Percentiles rank a stretch among this genome's conserved stretches.
These are phyloP conservation scores for Pichia sp. DNA, from an alignment of 1,139 yeast genomes.

Conservation along the genomic window DNA sequence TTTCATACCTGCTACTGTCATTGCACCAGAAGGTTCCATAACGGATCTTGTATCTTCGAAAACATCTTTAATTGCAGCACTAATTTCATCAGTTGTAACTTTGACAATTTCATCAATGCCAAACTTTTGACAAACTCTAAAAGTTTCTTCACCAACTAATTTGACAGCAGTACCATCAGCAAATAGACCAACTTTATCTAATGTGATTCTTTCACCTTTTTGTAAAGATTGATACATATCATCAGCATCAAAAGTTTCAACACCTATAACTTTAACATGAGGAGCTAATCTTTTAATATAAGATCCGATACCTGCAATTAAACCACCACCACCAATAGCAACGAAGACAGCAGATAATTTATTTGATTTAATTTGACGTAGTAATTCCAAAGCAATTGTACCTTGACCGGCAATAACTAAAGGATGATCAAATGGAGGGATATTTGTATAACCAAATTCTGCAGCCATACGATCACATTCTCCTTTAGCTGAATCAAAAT, in stretches of 20 bases:
- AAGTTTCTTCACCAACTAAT: conserved; percentile 83
- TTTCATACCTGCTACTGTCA: conserved; percentile 91
- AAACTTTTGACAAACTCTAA: conserved; percentile 61
- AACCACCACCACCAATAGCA: conserved; percentile 97
- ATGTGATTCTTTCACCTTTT: conserved; percentile 45
- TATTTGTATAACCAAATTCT: conserved; percentile 71
- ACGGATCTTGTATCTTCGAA: conserved; percentile 93
- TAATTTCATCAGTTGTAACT: conserved; percentile 89
- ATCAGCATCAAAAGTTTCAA: conserved; percentile 92
- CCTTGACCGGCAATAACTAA: conserved; percentile 99
- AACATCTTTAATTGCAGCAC: conserved; percentile 96
- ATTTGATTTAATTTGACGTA: conserved; percentile 77
- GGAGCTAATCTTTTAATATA: conserved; percentile 96
- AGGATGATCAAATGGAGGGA: conserved; percentile 98
- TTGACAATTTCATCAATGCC: conserved; percentile 83
- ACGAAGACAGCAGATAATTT: conserved; percentile 82
- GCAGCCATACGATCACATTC: conserved; percentile 73
- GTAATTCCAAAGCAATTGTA: conserved; percentile 86
- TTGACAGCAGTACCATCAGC: conserved; percentile 99
- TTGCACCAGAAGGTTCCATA: conserved; percentile 96
- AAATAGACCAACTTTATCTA: conserved; percentile 83
- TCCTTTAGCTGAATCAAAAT: conserved; percentile 84
- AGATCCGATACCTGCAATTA: conserved; percentile 84
- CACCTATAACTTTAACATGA: conserved; percentile 90
- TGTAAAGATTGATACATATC: conserved; percentile 75